Conservation (phyloP, 2,329 filamentous ascomycete genomes). For the Diaporthe citriasiana region DNA sequence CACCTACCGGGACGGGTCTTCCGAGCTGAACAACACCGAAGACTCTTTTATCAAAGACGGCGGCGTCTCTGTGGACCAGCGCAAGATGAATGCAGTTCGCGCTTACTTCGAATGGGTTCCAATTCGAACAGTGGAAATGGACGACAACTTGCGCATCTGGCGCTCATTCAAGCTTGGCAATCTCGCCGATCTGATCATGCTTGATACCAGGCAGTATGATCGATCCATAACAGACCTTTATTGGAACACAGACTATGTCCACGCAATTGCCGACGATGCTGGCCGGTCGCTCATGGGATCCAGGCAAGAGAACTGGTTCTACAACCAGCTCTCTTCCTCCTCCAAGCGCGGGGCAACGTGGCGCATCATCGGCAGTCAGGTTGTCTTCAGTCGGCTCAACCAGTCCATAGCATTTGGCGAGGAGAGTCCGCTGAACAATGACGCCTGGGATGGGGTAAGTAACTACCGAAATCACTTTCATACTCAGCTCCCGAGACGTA, state of each 20-base stretch:
- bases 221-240: slow-evolving; percentile 71
- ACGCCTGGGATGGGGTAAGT: slow-evolving; percentile 55
- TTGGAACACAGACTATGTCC: slow-evolving; percentile 74
- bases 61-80: slow-evolving; percentile 76
- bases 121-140: slow-evolving; percentile 74
- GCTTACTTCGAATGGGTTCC: slow-evolving; percentile 79
- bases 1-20: slow-evolving; percentile 73
- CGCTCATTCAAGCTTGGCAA: slow-evolving; percentile 75
- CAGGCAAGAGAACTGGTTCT: slow-evolving; percentile 83
- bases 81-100: slow-evolving; percentile 80
- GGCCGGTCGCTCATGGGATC: slow-evolving; percentile 79
- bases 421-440: slow-evolving; percentile 64
- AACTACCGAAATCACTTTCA: neutral
- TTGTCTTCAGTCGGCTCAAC: slow-evolving; percentile 69
- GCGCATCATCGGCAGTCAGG: slow-evolving; percentile 80
- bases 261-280: slow-evolving; percentile 75
- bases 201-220: slow-evolving; percentile 79
- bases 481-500: neutral
- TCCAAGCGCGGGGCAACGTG: slow-evolving; percentile 76
- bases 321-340: slow-evolving; percentile 69
- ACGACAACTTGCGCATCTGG: slow-evolving; percentile 79
- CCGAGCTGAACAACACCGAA: slow-evolving; percentile 75
- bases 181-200: slow-evolving; percentile 76
- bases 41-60: slow-evolving; percentile 72
- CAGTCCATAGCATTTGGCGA: slow-evolving; percentile 48